These are phyloP conservation scores for Dioscorea zingiberensis DNA, from an alignment of 106 monocot genomes.

Conservation along the genomic window DNA sequence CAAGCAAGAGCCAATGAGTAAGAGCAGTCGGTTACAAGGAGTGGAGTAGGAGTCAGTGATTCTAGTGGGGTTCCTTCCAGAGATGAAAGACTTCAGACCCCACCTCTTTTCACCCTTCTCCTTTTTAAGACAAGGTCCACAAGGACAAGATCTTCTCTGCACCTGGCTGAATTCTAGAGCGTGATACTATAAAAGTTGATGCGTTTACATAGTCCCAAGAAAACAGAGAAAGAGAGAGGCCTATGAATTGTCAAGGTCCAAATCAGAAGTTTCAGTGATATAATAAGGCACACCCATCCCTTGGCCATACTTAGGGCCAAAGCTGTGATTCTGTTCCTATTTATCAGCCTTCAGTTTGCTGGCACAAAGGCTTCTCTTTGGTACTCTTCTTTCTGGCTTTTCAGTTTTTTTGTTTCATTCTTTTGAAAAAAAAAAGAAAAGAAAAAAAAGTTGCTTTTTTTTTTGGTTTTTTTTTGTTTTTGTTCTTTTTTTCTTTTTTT, in stretches of 20 bases:
- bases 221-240: slow-evolving; percentile 3
- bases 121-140: slow-evolving; percentile 14
- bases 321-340: not conserved
- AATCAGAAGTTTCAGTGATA: slow-evolving; percentile 17
- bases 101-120: not conserved
- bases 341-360: not conserved
- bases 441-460: not conserved
- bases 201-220: not conserved
- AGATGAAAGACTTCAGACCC: slow-evolving; percentile 1
- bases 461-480: not conserved
- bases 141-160: slow-evolving; percentile 43
- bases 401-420: not conserved
- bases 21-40: slow-evolving; percentile 22
- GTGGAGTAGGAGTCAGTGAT: slow-evolving; percentile 42
- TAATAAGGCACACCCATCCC: slow-evolving; percentile 1
- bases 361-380: not conserved
- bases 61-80: slow-evolving; percentile 16
- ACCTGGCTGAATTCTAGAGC: slow-evolving; percentile 19
- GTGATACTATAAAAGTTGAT: slow-evolving; percentile 18
- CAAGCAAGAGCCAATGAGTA: slow-evolving; percentile 19
- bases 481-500: not conserved
- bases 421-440: not conserved
- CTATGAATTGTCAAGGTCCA: slow-evolving; percentile 16
- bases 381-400: not conserved
- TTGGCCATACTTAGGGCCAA: slow-evolving; percentile 7